Evolutionary conservation across 768 basidiomycete species (phyloP).

Genomic region (Phylloporus arenicola): DNA sequence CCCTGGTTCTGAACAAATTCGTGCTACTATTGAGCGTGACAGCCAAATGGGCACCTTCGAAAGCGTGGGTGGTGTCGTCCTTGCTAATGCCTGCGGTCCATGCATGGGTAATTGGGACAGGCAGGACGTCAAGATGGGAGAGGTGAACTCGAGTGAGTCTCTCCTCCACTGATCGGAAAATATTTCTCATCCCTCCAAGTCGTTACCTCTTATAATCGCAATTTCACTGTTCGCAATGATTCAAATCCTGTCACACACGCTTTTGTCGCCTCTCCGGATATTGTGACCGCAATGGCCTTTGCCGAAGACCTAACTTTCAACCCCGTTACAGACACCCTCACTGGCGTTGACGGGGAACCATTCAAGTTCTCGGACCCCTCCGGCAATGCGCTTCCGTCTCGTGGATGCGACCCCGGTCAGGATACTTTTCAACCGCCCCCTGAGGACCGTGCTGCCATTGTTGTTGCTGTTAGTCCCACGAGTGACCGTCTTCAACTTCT

Average conservation of each 20-base stretch:
- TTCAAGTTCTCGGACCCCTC: slow-evolving; percentile 96
- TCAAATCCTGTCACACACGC: slow-evolving; percentile 99
- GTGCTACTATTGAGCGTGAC: slow-evolving; percentile 96
- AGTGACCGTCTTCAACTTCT: slow-evolving; percentile 90
- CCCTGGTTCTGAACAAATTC: slow-evolving; percentile 96
- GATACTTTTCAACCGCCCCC: slow-evolving; percentile 97
- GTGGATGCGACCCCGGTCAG: slow-evolving; percentile 94
- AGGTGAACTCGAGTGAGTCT: slow-evolving; percentile 84
- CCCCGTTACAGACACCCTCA: slow-evolving; percentile 87
- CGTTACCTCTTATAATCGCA: slow-evolving; percentile 99
- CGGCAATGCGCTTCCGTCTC: slow-evolving; percentile 89
- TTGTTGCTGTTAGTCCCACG: slow-evolving; percentile 80
- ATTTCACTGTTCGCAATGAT: slow-evolving; percentile 99
- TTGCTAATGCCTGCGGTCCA: slow-evolving; percentile 98
- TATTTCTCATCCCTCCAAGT: slow-evolving; percentile 41
- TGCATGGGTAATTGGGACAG: slow-evolving; percentile 99
- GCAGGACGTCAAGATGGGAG: slow-evolving; percentile 94
- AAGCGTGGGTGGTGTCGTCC: slow-evolving; percentile 81
- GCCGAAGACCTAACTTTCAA: slow-evolving; percentile 95
- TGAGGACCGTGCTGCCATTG: slow-evolving; percentile 70
- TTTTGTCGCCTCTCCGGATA: slow-evolving; percentile 88
- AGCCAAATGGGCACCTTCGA: slow-evolving; percentile 89
- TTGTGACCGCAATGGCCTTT: slow-evolving; percentile 96
- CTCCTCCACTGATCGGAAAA: background rate
- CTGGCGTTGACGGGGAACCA: slow-evolving; percentile 85